Evolutionary conservation across 2,329 filamentous ascomycete species (phyloP).

Genomic region (Boeremia exigua): DNA sequence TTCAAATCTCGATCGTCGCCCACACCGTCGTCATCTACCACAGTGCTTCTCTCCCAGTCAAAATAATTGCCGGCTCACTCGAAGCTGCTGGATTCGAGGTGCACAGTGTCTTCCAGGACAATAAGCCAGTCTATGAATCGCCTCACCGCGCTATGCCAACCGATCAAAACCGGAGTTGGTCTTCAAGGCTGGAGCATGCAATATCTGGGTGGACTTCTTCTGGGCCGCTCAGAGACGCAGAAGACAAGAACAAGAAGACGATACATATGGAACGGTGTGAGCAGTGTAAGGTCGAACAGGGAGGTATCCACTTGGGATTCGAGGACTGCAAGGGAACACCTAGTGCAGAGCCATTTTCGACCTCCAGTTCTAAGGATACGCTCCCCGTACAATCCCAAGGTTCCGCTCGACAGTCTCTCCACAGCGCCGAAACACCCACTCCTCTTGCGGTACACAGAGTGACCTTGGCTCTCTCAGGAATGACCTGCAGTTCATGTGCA

Average conservation of each 20-base stretch:
- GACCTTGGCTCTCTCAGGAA: slow-evolving; percentile 61
- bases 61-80: slow-evolving; percentile 54
- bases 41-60: slow-evolving; percentile 49
- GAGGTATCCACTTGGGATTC: slow-evolving; percentile 26
- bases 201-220: slow-evolving; percentile 35
- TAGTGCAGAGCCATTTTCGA: slow-evolving; percentile 18
- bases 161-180: slow-evolving; percentile 35
- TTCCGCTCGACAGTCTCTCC: slow-evolving; percentile 20
- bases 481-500: slow-evolving; percentile 66
- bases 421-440: slow-evolving; percentile 22
- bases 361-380: slow-evolving; percentile 20
- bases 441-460: slow-evolving; percentile 35
- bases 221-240: slow-evolving; percentile 11
- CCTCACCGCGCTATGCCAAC: slow-evolving; percentile 23
- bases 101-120: slow-evolving; percentile 53
- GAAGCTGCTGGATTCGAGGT: slow-evolving; percentile 67
- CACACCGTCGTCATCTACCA: slow-evolving; percentile 71
- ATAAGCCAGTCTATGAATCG: slow-evolving; percentile 19
- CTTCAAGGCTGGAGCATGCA: slow-evolving; percentile 45
- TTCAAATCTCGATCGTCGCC: slow-evolving; percentile 74
- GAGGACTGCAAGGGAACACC: slow-evolving; percentile 23
- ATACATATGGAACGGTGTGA: slow-evolving; percentile 44
- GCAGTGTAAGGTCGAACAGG: slow-evolving; percentile 42
- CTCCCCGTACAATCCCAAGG: slow-evolving; percentile 20
- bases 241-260: slow-evolving; percentile 40